Evolutionary conservation across 768 basidiomycete genomes (phyloP).

Genomic region (Podaxis sp.): DNA sequence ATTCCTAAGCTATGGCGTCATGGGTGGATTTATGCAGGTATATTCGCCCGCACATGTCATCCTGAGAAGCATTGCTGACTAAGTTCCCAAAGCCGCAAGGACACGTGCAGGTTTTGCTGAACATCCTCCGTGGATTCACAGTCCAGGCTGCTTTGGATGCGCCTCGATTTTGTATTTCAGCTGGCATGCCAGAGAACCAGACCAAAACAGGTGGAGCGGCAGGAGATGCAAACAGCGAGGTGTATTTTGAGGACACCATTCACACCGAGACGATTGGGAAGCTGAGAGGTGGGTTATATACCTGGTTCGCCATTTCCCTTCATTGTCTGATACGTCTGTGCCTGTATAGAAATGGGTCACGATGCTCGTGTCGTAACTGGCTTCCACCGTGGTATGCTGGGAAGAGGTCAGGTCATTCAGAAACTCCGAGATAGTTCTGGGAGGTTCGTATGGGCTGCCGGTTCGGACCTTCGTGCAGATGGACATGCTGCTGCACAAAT

Average conservation of each 20-base stretch:
- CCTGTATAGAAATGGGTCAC: constrained; percentile 78
- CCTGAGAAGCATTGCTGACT: neutral
- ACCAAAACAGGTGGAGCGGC: constrained; percentile 41
- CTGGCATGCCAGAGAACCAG: constrained; percentile 64
- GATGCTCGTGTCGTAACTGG: constrained; percentile 62
- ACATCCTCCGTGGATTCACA: constrained; percentile 82
- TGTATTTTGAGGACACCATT: constrained; percentile 88
- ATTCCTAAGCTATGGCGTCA: constrained; percentile 86
- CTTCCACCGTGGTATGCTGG: constrained; percentile 61
- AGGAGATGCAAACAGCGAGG: constrained; percentile 74
- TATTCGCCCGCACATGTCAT: neutral
- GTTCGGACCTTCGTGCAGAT: constrained; percentile 85
- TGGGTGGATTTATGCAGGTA: constrained; percentile 91
- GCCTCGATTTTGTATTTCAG: constrained; percentile 94
- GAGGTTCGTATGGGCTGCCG: constrained; percentile 87
- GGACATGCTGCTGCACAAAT: constrained; percentile 88
- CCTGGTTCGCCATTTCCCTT: neutral
- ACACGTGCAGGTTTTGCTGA: constrained; percentile 91
- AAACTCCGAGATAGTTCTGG: constrained; percentile 63
- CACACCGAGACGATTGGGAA: constrained; percentile 53
- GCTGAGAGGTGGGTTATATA: constrained; percentile 52
- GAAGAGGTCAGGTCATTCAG: constrained; percentile 90
- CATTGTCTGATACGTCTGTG: neutral
- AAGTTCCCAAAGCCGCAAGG: constrained; percentile 71
- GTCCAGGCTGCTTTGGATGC: constrained; percentile 90